phyloP scores from a whole-genome alignment of 2,329 filamentous ascomycete species.

The Elsinoe fawcettii region DNA sequence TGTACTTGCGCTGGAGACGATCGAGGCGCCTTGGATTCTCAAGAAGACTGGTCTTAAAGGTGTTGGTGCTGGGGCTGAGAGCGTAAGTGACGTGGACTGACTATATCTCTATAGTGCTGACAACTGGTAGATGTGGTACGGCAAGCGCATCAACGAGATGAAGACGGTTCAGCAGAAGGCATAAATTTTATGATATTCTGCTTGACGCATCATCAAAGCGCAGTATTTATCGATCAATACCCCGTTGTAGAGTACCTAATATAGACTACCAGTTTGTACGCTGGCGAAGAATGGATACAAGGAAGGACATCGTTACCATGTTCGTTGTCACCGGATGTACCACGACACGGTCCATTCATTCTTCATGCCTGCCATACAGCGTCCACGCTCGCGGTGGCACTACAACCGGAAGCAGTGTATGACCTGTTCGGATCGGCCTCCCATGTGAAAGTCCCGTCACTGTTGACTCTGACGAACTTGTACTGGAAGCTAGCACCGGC shows the following conservation, averaged over 20 bases:
- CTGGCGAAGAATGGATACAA: neutral
- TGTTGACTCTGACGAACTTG: constrained; percentile 56
- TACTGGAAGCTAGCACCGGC: constrained; percentile 53
- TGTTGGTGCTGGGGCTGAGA: constrained; percentile 10
- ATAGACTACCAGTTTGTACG: neutral
- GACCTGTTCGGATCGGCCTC: constrained; percentile 47
- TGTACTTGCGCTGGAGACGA: neutral
- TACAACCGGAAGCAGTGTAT: constrained; percentile 23
- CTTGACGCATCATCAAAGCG: too few relatives aligned
- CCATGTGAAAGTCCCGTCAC: constrained; percentile 50
- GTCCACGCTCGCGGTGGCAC: neutral
- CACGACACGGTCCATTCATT: neutral
- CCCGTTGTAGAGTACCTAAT: neutral
- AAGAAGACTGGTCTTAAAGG: constrained; percentile 13
- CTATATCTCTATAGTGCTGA: neutral
- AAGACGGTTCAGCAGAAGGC: neutral
- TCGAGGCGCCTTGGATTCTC: constrained; percentile 15
- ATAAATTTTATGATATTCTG: too few relatives aligned
- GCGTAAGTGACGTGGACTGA: neutral
- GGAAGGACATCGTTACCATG: neutral
- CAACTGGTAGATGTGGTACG: neutral
- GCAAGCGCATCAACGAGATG: constrained; percentile 4
- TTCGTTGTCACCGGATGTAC: neutral
- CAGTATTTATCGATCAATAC: too few relatives aligned
- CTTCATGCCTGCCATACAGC: constrained; percentile 1